Conservation (phyloP, 129 eudicot species). For the Dittrichia graveolens region DNA sequence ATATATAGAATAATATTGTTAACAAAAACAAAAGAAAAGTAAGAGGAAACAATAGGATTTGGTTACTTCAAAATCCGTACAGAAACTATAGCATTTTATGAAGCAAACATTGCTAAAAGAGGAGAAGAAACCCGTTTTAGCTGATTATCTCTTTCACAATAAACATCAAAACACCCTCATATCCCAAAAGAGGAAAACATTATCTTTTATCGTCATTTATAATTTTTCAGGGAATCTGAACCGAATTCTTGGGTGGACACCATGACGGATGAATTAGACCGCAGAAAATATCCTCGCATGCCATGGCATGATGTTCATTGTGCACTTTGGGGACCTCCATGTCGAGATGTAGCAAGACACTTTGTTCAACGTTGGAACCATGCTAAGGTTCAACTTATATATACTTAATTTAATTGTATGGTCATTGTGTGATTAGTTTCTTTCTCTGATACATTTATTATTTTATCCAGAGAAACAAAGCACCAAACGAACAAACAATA, state of each 20-base stretch:
- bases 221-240: slow-evolving; percentile 81
- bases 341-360: slow-evolving; percentile 94
- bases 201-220: slow-evolving; percentile 14
- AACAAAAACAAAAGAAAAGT: background rate
- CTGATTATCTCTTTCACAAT: too few species aligned
- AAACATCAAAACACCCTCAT: background rate
- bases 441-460: slow-evolving; percentile 21
- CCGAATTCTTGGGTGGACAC: slow-evolving; percentile 99
- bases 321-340: slow-evolving; percentile 99
- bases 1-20: background rate
- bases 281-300: slow-evolving; percentile 83
- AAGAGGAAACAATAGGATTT: background rate
- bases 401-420: background rate
- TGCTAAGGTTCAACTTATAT: slow-evolving; percentile 70
- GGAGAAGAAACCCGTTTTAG: too few species aligned
- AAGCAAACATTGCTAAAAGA: too few species aligned
- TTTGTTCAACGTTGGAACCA: slow-evolving; percentile 98
- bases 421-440: background rate
- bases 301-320: slow-evolving; percentile 99
- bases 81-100: background rate
- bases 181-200: slow-evolving; percentile 8
- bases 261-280: slow-evolving; percentile 88
- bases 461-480: slow-evolving; percentile 71
- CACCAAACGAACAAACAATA: slow-evolving; percentile 79
- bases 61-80: slow-evolving; percentile 8